Base-by-base conservation (phyloP, 163 green algal genomes). In the Scenedesmus sp. region DNA sequence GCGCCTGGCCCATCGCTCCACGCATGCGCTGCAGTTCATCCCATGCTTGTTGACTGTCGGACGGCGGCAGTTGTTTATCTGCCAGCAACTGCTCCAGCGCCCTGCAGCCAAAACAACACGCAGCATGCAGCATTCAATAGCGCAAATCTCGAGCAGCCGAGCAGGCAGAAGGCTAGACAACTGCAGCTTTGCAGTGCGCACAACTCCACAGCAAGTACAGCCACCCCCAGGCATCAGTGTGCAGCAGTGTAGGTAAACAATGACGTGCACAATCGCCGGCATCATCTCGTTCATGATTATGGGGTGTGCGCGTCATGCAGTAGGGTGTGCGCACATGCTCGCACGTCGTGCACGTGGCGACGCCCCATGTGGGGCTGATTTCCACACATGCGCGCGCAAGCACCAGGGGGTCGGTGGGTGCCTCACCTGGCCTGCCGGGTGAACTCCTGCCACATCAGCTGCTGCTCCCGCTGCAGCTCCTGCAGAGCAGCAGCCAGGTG, bases 401-500 rank as follows among this genome's bases (percentile, higher is more conserved):
- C 59, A 72, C 22, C 59, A 18, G 3, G 51, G 3, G 12, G 1
- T 10, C 13, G 1, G 3, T 33, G 22, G 6, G 59, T 33, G 59
- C 59, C 59, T 22, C 20, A 72, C 59, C 59, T 61, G 1, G 82
- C 82, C 37, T 87, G 82, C 5, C 35, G 35, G 3, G 35, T 87
- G 37, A 87, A 87, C 53, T 87, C 82, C 35, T 79, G 53, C 82
- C 82, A 79, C 82, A 87, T 87, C 35, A 79, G 35, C 2, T 37
- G 44, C 35, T 87, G 82, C 56, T 87, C 53, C 20, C 83, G 61
- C n/a, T 89, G 84, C 84, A 89, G 65, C 30, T 89, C 42, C 24
- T 89, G 84, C 84, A 89, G 42, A 22, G 84, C 84, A 24, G 84
- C 65, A 6, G 65, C 16, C 65, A 89, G 42, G 65, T 89, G 84